Base-by-base conservation (phyloP, 371 early-diverging fungal genomes). In the Nematocida parisii region DNA sequence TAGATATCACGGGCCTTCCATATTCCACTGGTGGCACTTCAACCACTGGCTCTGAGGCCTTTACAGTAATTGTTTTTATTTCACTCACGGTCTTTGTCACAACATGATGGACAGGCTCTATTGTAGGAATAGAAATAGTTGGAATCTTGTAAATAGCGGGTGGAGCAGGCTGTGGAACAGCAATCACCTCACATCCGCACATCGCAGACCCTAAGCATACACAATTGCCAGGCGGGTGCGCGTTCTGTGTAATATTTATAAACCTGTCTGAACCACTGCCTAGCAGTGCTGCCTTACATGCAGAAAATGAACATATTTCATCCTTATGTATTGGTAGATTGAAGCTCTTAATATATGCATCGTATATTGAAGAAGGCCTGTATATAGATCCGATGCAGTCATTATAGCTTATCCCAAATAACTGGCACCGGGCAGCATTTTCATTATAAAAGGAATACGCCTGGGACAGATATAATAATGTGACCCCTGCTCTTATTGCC, bases 311-410 rank as follows among this genome's bases (percentile, higher is more conserved):
- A 55, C 85, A 85, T 15, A 47, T 39, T 40, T 61, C 58, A 20
- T 83, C 85, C 54, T 74, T 77, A 20, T 70, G 47, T 42, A 85
- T 60, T 46, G 83, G 85, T 22, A 85, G 27, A 68, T 82, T 77
- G 61, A 83, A 83, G 66, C 85, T 85, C 15, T 73, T 54, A 20
- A 80, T 39, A 61, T 73, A 85, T 22, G 73, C 62, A 39, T 85
- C 80, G 66, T 83, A 85, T 54, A 71, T 71, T 15, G 56, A n/a
- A 22, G 40, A 39, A 4, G 83, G 83, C 20, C 83, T 42, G 55
- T 83, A 85, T 3, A 83, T 66, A 15, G 85, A 85, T 24, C 71
- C 67, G 5, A 71, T 18, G 66, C 84, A 84, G 57, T 84, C 82
- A 11, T 70, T 58, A 47, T 61, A 50, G 39, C 42, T 40, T 68